These are phyloP conservation scores for Sugiyamaella marilandica DNA, from an alignment of 805 yeast genomes.

Conservation along the genomic window DNA sequence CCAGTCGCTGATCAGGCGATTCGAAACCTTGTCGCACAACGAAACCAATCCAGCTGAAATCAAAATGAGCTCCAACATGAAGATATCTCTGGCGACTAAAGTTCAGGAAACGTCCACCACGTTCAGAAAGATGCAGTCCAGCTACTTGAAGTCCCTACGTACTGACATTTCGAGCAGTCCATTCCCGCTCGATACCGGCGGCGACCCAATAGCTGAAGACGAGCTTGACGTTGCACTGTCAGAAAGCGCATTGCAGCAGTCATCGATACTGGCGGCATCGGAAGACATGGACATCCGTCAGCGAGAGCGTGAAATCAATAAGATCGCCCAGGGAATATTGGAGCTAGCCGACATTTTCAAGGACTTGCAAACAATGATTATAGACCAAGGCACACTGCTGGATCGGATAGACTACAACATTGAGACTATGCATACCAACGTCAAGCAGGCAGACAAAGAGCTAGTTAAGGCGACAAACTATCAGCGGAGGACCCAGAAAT, in stretches of 20 bases:
- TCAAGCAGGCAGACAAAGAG: conserved; percentile 74
- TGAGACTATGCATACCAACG: conserved; percentile 69
- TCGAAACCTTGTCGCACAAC: conserved; percentile 42
- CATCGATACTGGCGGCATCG: conserved; percentile 27
- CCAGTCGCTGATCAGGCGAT: conserved; percentile 67
- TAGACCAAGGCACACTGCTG: conserved; percentile 91
- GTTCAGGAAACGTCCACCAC: conserved; percentile 73
- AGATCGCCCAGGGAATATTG: conserved; percentile 87
- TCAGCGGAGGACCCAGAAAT: conserved; percentile 86
- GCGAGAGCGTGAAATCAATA: conserved; percentile 84
- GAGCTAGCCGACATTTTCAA: conserved; percentile 91
- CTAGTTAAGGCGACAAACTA: conserved; percentile 69
- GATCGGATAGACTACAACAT: conserved; percentile 93
- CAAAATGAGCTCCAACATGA: conserved; percentile 69
- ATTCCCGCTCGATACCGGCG: conserved; percentile 6
- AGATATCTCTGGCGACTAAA: conserved; percentile 76
- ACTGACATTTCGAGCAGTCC: conserved; percentile 52
- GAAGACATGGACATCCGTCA: conserved; percentile 50
- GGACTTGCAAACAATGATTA: conserved; percentile 85
- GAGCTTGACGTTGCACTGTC: conserved; percentile 33
- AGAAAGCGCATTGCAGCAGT: conserved; percentile 34
- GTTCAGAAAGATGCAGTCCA: conserved; percentile 83
- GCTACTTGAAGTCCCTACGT: conserved; percentile 76
- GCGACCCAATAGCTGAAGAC: conserved; percentile 19
- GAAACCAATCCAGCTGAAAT: conserved; percentile 47